phyloP scores from a whole-genome alignment of 139 green algal genomes.

The Coccomyxa sp. region DNA sequence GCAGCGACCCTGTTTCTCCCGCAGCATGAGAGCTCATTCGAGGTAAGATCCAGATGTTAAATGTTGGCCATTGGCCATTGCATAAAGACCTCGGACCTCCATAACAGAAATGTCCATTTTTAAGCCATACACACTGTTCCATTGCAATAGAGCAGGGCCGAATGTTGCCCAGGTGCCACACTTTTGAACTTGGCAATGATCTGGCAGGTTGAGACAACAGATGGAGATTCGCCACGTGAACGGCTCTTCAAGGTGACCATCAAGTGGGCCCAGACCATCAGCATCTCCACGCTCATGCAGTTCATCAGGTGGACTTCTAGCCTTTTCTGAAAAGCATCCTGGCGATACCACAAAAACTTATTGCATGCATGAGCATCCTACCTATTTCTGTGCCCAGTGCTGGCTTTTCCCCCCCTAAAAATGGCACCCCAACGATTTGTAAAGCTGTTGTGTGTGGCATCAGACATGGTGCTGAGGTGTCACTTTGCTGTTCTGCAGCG shows the following conservation, averaged over 20 bases:
- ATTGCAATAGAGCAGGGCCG: not conserved
- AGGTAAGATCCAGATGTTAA: not conserved
- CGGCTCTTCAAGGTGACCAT: slow-evolving; percentile 6
- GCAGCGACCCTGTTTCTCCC: not conserved
- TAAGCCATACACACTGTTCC: not conserved
- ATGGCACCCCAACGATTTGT: no score
- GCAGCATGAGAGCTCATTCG: not conserved
- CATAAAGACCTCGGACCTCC: not conserved
- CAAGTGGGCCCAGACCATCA: not conserved
- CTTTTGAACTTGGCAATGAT: not conserved
- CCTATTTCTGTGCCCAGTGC: no score
- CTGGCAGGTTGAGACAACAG: not conserved
- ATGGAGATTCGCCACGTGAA: not conserved
- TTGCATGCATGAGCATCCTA: no score
- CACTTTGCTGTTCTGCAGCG: slow-evolving; percentile 4
- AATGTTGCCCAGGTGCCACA: not conserved
- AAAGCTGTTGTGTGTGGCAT: no score
- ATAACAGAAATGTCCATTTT: not conserved
- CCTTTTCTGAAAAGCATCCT: no score
- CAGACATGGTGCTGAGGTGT: no score
- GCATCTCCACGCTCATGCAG: not conserved
- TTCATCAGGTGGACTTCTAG: not conserved
- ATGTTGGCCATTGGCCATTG: not conserved
- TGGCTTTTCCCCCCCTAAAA: no score
- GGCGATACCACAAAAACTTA: no score